Base-by-base conservation (phyloP, 179 eudicot genomes). In the Beta macrorhiza region DNA sequence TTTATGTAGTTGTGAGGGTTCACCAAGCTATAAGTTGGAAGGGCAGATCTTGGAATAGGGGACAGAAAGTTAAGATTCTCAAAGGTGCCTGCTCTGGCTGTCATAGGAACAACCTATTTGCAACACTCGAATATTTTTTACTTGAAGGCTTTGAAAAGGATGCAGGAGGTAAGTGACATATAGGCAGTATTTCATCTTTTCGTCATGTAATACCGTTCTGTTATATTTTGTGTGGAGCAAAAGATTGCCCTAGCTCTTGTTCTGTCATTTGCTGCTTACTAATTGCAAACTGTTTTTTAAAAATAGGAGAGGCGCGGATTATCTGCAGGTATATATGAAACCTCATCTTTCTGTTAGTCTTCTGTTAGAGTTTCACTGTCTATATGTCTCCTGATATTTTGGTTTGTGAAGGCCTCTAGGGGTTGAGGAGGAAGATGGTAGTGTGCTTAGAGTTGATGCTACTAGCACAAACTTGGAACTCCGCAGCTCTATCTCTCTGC, bases 131-230 rank as follows among this genome's bases (percentile, higher is more conserved):
- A 81, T 92, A 87, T 69, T 86, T 93, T 67, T 62, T 93, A 63
- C 84, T 93, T 57, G 97, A 90, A 89, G 94, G 94, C 79, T 76
- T 87, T 45, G 83, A 84, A 78, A 93, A 91, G 42, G 92, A 93
- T 80, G 80, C 91, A 20, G 94, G 93, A 49, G 97, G 98, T 93
- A 86, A 76, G 97, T 85, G 52, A 29, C 67, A 42, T 69, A 4
- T 65, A 57, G 76, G 75, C 20, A 64, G 22, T 74, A 64, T 45
- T 75, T 20, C 19, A 37, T 73, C 13, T 9, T 84, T 63, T 69
- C 17, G 6, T 17, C n/a, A n/a, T 67, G 32, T 25, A 1, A 53
- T 7, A 53, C n/a, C 10, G 15, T 67, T 67, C 72, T 17, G 15
- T 47, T 20, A 29, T 7, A 8, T 19, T 10, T 4, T 12, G 3